These are phyloP conservation scores for Epichloe gansuensis DNA, from an alignment of 2,329 filamentous ascomycete genomes.

Conservation along the genomic window DNA sequence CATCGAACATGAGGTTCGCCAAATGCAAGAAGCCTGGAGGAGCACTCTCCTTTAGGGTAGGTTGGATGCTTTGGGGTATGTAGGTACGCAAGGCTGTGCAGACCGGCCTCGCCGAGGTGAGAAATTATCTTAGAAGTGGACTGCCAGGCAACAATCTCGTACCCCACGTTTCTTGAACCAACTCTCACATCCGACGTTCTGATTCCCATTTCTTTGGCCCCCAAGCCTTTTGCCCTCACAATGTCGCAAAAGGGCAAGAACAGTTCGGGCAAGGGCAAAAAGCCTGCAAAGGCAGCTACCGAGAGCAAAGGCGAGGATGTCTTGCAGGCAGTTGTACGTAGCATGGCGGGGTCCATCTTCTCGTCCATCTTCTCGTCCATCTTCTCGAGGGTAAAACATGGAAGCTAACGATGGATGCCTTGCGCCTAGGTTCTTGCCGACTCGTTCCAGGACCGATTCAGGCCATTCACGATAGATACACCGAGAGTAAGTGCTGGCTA, in stretches of 20 bases:
- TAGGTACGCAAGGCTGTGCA: neutral
- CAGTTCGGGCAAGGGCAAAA: constrained; percentile 36
- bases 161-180: constrained; percentile 6
- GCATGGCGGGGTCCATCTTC: constrained; percentile 13
- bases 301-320: constrained; percentile 46
- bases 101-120: neutral
- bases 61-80: neutral
- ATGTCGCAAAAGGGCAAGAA: constrained; percentile 37
- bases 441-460: constrained; percentile 86
- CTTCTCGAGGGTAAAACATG: neutral
- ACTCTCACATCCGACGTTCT: constrained; percentile 2
- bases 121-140: neutral
- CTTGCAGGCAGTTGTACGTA: constrained; percentile 42
- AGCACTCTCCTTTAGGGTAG: neutral
- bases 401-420: constrained; percentile 10
- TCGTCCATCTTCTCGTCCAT: constrained; percentile 3
- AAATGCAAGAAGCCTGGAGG: too few relatives aligned
- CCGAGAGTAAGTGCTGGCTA: constrained; percentile 50
- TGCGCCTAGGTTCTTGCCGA: constrained; percentile 66
- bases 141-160: neutral
- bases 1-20: too few relatives aligned
- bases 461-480: constrained; percentile 75
- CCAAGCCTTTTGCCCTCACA: constrained; percentile 4
- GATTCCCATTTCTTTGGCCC: neutral
- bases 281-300: constrained; percentile 34